Evolutionary conservation across 352 stramenopile species (phyloP), one percentile per base, ranked within the genome.

Genomic region (Pythium rhizo-oryzae): DNA sequence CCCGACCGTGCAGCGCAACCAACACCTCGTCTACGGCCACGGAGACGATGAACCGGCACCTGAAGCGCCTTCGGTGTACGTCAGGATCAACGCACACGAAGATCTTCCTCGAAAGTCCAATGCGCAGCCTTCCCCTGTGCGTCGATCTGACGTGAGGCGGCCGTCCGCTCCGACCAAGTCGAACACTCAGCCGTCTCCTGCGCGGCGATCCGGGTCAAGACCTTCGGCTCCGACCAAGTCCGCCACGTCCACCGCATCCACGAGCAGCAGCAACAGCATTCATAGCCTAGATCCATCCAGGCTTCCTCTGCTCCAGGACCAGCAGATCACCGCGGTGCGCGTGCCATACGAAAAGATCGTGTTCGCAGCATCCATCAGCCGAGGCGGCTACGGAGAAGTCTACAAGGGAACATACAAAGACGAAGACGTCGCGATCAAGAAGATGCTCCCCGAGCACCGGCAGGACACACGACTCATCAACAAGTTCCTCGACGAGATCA

Each of bases 381-480:
- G 54, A n/a, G 35, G 33, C n/a, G 35, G 54, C 54, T 60, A 23
- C n/a, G 35, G 35, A 11, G 54, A 60, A 60, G 54, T 60, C 8
- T 60, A 60, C 54, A 60, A 35, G 19, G 54, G 35, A 4, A 60
- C 35, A 0, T 60, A 60, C 56, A 65, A 65, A n/a, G 44, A 25
- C 28, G 43, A 56, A 24, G 8, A 18, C 44, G 44, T 65, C 21
- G 58, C 44, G 4, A 50, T 65, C 28, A 65, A 65, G 44, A 44
- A 25, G 16, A 35, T 65, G 44, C 46, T 57, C 19, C 43, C 58
- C 13, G 16, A 56, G 5, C 67, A 85, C 13, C 76, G 82, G 15
- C 58, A 52, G 3, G 82, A 91, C 53, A 75, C 76, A 15, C 80
- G 82, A 57, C 60, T 83, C 41, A 77, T 88, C 60, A 73, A 80